These are phyloP conservation scores for Fusarium neocosmosporiellum DNA, from an alignment of 2,329 filamentous ascomycete genomes.

Conservation along the genomic window DNA sequence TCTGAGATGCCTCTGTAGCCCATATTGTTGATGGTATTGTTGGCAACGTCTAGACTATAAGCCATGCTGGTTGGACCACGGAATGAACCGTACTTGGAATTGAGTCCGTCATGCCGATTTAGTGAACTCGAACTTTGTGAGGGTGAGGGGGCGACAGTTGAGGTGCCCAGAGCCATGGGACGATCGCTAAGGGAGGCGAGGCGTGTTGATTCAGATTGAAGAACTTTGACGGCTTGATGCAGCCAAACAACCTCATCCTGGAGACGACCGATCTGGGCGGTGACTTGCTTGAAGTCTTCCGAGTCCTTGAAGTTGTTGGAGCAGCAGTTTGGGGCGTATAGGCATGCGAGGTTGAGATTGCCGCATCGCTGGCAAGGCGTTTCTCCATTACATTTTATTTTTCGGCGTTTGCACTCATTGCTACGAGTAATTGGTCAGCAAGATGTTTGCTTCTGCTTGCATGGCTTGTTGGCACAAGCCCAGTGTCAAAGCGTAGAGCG, in stretches of 20 bases:
- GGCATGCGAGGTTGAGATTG: conserved; percentile 73
- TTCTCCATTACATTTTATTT: conserved; percentile 80
- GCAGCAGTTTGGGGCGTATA: conserved; percentile 75
- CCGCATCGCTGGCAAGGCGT: conserved; percentile 75
- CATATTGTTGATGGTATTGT: conserved; percentile 89
- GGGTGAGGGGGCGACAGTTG: conserved; percentile 54
- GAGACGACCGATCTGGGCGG: conserved; percentile 75
- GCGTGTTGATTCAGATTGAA: conserved; percentile 68
- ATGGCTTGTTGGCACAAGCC: neutral
- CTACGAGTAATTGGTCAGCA: conserved; percentile 50
- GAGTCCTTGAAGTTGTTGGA: conserved; percentile 89
- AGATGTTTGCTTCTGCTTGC: neutral
- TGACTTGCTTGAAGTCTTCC: conserved; percentile 88
- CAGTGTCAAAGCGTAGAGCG: neutral
- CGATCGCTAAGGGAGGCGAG: conserved; percentile 58
- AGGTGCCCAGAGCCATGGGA: conserved; percentile 48
- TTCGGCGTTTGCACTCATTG: conserved; percentile 80
- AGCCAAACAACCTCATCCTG: conserved; percentile 88
- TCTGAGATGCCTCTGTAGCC: conserved; percentile 78
- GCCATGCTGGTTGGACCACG: conserved; percentile 87
- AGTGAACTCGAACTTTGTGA: conserved; percentile 54
- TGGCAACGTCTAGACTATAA: conserved; percentile 88
- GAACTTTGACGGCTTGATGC: conserved; percentile 75
- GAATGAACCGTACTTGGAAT: conserved; percentile 72
- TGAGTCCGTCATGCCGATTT: conserved; percentile 58